Evolutionary conservation across 1,139 yeast genomes (phyloP), one percentile per base, ranked within the genome.

Genomic region (Kodamaea anthophila): DNA sequence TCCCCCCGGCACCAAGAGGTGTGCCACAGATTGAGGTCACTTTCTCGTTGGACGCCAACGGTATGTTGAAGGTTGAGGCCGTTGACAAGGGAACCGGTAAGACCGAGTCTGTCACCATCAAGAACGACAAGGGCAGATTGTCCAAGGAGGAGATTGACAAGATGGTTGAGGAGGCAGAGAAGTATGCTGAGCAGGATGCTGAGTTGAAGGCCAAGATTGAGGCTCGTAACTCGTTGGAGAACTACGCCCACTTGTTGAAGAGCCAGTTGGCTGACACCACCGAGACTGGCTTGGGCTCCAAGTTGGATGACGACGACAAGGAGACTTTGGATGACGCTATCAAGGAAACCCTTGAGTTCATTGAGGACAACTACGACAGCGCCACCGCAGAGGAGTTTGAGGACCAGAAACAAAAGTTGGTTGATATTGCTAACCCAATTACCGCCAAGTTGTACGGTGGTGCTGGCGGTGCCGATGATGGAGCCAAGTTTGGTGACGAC

Each of bases 111-210:
- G 85, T 91, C 54, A 85, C 95, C 41, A 91, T 91, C 62, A 85
- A 91, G 53, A 91, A 91, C 60, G 97, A 91, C 63, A 87, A 88
- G 75, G 96, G 96, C 53, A 84, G 97, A 73, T 76, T 91, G 55
- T 73, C 95, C 39, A 83, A 83, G 67, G 94, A 85, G 41, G 94
- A 85, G 39, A 85, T 85, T 49, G 95, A 85, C 54, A 81, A 87
- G 65, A 86, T 85, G 95, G 94, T 85, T 48, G 86, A 80, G 60
- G 95, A 86, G 58, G 95, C 94, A 44, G 95, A 84, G 66, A 77
- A 82, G 65, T 86, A 69, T 53, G 94, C 94, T 45, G 80, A 79
- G 53, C 88, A 85, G 65, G 96, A 85, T 65, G 77, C 79, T 38
- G 86, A 77, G 53, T 65, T 83, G 38, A 81, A 83, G 63, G 76